These are phyloP conservation scores for Solanum verrucosum DNA, from an alignment of 257 asterid genomes.

Conservation along the genomic window DNA sequence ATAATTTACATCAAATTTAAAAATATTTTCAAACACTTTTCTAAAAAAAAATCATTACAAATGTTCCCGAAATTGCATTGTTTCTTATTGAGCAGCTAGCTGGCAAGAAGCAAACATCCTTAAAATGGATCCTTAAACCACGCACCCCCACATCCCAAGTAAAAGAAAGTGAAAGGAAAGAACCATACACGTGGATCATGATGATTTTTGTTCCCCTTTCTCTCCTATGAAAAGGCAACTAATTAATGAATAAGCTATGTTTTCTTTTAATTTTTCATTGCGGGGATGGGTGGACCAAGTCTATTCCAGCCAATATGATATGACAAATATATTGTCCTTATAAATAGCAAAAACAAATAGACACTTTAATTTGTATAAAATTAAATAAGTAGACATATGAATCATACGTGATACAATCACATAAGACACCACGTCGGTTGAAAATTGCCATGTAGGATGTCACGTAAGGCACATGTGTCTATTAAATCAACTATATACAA, in stretches of 20 bases:
- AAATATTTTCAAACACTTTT: too few species aligned
- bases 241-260: neutral
- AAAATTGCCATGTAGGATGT: too few species aligned
- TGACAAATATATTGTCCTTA: neutral
- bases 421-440: too few species aligned
- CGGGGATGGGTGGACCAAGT: neutral
- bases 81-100: neutral
- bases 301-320: neutral
- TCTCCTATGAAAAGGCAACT: conserved; percentile 13
- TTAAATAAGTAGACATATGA: too few species aligned
- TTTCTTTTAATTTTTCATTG: neutral
- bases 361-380: too few species aligned
- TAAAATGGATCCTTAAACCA: neutral
- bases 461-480: neutral
- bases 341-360: too few species aligned
- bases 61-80: neutral
- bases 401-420: too few species aligned
- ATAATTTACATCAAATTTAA: too few species aligned
- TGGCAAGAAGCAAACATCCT: neutral
- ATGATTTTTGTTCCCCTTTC: neutral
- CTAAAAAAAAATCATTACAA: neutral
- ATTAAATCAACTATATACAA: too few species aligned
- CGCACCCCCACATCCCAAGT: neutral
- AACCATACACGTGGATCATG: neutral
- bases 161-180: neutral